Base-by-base conservation (phyloP, 495 filamentous ascomycete species). In the Neurospora tetraspora region DNA sequence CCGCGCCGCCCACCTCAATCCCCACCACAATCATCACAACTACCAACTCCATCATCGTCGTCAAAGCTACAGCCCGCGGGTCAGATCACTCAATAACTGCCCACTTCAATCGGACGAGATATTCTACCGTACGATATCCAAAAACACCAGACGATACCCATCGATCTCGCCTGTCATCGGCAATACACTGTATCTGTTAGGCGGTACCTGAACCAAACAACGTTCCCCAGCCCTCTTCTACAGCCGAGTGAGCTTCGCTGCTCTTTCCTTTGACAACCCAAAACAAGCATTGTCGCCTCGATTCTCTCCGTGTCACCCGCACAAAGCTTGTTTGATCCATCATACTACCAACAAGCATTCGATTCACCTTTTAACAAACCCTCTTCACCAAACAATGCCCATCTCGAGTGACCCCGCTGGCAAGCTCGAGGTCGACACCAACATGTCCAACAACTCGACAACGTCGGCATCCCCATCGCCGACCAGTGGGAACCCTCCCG, bases 401-500 rank as follows among this genome's bases (percentile, higher is more conserved):
- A 73, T 78, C 53, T 79, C 77, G 73, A 80, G 70, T 72, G 78
- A 82, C 76, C 71, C 74, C 69, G 73, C 42, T 27, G 72, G 23
- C 76, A 78, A 81, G 76, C 72, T 74, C 59, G 79, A 81, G 45
- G 42, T 74, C 72, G 74, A 70, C 72, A 75, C 72, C 45, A 53
- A 73, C 72, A 82, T 82, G 80, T 79, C 80, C 74, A 79, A 79
- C 27, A 65, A 65, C 27, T 65, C 53, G 53, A 65, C 53, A 65
- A 76, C 80, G 65, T 72, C 79, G 69, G 65, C 71, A 36, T 73
- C 76, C 37, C 69, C 78, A 36, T 59, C 75, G 73, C 74, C 74
- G 31, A 73, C 74, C 68, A 73, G 61, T 43, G 76, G 70, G 40
- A 71, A 47, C 23, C 75, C 76, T 47, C 72, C 80, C 53, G 72